Base-by-base conservation (phyloP, 2,329 filamentous ascomycete genomes). In the Allantophomopsis cytisporea region DNA sequence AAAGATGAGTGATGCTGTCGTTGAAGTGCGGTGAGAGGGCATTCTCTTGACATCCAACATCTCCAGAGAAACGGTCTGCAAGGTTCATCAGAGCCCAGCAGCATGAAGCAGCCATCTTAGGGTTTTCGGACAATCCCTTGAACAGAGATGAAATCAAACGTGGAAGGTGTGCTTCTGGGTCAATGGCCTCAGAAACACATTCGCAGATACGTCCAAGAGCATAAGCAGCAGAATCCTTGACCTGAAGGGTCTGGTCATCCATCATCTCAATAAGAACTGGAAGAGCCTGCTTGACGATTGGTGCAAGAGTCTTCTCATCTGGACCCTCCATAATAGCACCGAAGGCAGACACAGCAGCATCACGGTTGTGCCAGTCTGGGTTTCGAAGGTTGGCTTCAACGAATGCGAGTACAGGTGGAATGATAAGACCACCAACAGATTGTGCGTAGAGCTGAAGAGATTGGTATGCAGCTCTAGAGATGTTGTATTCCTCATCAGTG, bases 21-120 rank as follows among this genome's bases (percentile, higher is more conserved):
- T 94, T 82, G 67, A 98, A 98, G 64, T 95, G 86, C 45, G 80
- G 77, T 2, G 88, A 94, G 37, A 98, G 69, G 34, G 86, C 73
- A 64, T 96, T 98, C 52, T 80, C 68, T 33, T 68, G 52, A 44
- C 80, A 81, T 37, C 84, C 85, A 41, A 80, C 72, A 40, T 95
- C 88, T 42, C 87, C 86, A 21, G 87, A 84, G 58, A 96, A 98
- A 45, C 88, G 82, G 58, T 98, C 91, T 10, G 91, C 89, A 56
- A 98, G 67, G 64, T 96, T 98, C 85, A 98, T 96, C 49, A 98
- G 66, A 23, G 91, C 88, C 91, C 93, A 95, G 67, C 91, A 98
- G 76, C 91, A 96, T 21, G 91, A 98, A 40, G 86, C 80, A 23
- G 89, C 91, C 80, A 98, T 98, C 74, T 94, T 95, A 43, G 87